Percentiles rank a stretch among this genome's conserved stretches.
Evolutionary conservation across 2,329 filamentous ascomycete species (phyloP).

Genomic region (Thermoascus crustaceus): DNA sequence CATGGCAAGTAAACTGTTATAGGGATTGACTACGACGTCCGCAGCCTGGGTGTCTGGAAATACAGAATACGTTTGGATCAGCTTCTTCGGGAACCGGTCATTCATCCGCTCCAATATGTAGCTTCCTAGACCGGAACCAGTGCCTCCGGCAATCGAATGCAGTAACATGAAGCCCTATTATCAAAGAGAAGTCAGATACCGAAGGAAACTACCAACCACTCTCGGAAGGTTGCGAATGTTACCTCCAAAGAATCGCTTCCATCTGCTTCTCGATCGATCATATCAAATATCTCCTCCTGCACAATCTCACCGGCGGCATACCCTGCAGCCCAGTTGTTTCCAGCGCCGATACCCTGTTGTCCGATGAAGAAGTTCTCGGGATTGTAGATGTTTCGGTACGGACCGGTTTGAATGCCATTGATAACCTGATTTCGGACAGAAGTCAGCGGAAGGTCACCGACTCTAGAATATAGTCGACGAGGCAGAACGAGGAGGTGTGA

Average conservation of each 20-base stretch:
- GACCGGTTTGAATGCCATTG: slow-evolving; percentile 82
- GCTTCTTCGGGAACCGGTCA: slow-evolving; percentile 95
- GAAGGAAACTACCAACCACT: too few relatives aligned
- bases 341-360: slow-evolving; percentile 85
- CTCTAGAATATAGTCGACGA: slow-evolving; percentile 6
- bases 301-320: slow-evolving; percentile 88
- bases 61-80: slow-evolving; percentile 98
- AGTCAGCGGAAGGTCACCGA: too few relatives aligned
- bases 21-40: slow-evolving; percentile 95
- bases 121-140: slow-evolving; percentile 89
- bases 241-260: slow-evolving; percentile 94
- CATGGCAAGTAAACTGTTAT: slow-evolving; percentile 93
- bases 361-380: slow-evolving; percentile 98
- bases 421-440: slow-evolving; percentile 53
- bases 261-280: slow-evolving; percentile 97
- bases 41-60: slow-evolving; percentile 88
- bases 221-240: too few relatives aligned
- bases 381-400: slow-evolving; percentile 98
- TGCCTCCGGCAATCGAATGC: slow-evolving; percentile 95
- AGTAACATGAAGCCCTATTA: slow-evolving; percentile 89
- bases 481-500: neutral
- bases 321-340: slow-evolving; percentile 97
- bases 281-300: slow-evolving; percentile 96
- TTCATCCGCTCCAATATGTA: slow-evolving; percentile 93
- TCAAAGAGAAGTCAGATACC: slow-evolving; percentile 4